phyloP scores from a whole-genome alignment of 2,329 filamentous ascomycete genomes.

The Elsinoe fawcettii region DNA sequence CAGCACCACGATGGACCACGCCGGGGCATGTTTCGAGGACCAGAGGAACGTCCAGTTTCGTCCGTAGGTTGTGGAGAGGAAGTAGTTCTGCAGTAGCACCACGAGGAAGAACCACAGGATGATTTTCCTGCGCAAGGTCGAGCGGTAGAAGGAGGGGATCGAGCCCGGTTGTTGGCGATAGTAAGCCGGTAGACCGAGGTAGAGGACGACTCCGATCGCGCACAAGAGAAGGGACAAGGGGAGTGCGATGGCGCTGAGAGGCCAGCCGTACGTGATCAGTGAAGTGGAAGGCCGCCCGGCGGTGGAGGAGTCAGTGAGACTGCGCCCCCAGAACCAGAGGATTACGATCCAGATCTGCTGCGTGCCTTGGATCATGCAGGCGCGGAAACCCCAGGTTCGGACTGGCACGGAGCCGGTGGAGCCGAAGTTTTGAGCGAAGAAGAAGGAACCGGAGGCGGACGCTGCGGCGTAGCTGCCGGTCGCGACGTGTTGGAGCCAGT shows the following conservation, averaged over 20 bases:
- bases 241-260: conserved; percentile 45
- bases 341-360: conserved; percentile 59
- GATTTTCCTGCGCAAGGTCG: conserved; percentile 55
- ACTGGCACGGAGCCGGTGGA: conserved; percentile 47
- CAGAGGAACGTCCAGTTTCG: conserved; percentile 61
- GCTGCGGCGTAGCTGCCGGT: conserved; percentile 56
- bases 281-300: conserved; percentile 31
- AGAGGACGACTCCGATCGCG: conserved; percentile 48
- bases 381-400: conserved; percentile 59
- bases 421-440: conserved; percentile 61
- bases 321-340: conserved; percentile 60
- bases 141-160: conserved; percentile 58
- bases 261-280: conserved; percentile 20
- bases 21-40: conserved; percentile 47
- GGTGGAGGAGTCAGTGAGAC: conserved; percentile 41
- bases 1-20: conserved; percentile 51
- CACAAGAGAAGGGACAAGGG: conserved; percentile 53
- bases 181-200: conserved; percentile 57
- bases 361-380: conserved; percentile 58
- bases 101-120: conserved; percentile 60
- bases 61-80: conserved; percentile 57
- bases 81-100: conserved; percentile 60
- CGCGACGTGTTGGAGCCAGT: conserved; percentile 54
- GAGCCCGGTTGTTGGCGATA: conserved; percentile 58
- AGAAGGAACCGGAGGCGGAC: conserved; percentile 55